A percentile compares a stretch with the other conserved stretches of the same genome.
Evolutionary conservation across 805 yeast genomes (phyloP).

Genomic region (Alloascoidea hylecoeti): DNA sequence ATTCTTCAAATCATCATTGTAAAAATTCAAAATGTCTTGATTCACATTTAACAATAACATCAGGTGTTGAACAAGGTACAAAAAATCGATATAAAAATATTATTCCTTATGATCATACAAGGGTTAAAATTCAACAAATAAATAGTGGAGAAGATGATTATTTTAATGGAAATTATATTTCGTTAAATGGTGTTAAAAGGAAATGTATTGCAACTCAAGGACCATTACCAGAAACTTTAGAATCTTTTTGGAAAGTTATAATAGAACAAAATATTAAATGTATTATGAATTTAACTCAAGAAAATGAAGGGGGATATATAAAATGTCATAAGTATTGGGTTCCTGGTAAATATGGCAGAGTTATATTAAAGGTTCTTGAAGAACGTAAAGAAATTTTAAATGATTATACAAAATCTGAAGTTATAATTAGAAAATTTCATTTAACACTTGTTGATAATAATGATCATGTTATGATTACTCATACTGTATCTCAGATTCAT

Average conservation of each 20-base stretch:
- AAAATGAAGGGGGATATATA: conserved; percentile 63
- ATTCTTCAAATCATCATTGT: not conserved
- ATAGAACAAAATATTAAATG: conserved; percentile 52
- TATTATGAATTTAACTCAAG: conserved; percentile 67
- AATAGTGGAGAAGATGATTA: conserved; percentile 30
- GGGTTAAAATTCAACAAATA: conserved; percentile 42
- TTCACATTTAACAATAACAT: not conserved
- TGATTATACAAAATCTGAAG: not conserved
- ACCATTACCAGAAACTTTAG: conserved; percentile 65
- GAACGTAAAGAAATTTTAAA: conserved; percentile 6
- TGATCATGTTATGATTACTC: not conserved
- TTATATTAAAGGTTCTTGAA: conserved; percentile 6
- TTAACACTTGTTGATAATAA: too few relatives aligned
- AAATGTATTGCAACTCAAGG: conserved; percentile 89
- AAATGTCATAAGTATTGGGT: conserved; percentile 87
- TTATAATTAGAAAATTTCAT: not conserved
- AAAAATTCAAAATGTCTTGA: not conserved
- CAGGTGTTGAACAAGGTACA: conserved; percentile 69
- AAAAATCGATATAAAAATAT: conserved; percentile 86
- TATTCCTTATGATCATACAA: conserved; percentile 72
- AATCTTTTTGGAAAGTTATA: conserved; percentile 76
- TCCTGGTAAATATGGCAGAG: conserved; percentile 30
- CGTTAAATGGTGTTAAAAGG: conserved; percentile 18
- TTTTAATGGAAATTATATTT: conserved; percentile 72
- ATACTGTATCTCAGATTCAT: conserved; percentile 56